Conservation (phyloP, 2,329 filamentous ascomycete genomes). For the Camillea tinctor region DNA sequence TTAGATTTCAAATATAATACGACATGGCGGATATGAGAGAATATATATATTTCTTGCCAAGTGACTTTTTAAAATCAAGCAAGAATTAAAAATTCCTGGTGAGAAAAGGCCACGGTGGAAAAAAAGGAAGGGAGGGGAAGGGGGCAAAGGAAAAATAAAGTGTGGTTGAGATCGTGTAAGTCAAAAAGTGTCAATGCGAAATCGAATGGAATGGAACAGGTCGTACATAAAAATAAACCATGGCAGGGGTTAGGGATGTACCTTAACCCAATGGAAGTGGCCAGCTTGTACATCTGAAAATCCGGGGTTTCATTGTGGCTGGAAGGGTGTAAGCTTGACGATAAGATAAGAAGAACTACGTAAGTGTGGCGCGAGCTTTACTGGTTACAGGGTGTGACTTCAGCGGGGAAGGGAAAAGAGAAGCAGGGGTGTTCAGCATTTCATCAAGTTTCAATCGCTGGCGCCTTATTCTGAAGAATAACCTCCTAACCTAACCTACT, state of each 20-base stretch:
- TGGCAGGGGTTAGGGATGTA: no score
- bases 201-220: constrained; percentile 14
- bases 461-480: not conserved
- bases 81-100: constrained; percentile 7
- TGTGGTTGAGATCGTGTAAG: constrained; percentile 3
- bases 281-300: constrained; percentile 4
- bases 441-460: not conserved
- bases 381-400: constrained; percentile 13
- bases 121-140: not conserved
- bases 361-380: constrained; percentile 29
- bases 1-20: constrained; percentile 5
- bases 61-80: not conserved
- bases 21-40: constrained; percentile 15
- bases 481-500: not conserved
- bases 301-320: constrained; percentile 7
- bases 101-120: constrained; percentile 47
- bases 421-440: constrained; percentile 1
- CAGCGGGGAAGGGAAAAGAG: constrained; percentile 17
- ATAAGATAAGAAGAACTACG: constrained; percentile 5
- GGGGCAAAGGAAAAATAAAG: not conserved
- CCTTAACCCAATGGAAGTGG: constrained; percentile 9
- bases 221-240: not conserved
- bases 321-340: not conserved
- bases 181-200: constrained; percentile 14
- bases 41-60: no score